A percentile compares a stretch with the other conserved stretches of the same genome.
phyloP scores from a whole-genome alignment of 108 stramenopile genomes.

The Fistulifera pelliculosa region DNA sequence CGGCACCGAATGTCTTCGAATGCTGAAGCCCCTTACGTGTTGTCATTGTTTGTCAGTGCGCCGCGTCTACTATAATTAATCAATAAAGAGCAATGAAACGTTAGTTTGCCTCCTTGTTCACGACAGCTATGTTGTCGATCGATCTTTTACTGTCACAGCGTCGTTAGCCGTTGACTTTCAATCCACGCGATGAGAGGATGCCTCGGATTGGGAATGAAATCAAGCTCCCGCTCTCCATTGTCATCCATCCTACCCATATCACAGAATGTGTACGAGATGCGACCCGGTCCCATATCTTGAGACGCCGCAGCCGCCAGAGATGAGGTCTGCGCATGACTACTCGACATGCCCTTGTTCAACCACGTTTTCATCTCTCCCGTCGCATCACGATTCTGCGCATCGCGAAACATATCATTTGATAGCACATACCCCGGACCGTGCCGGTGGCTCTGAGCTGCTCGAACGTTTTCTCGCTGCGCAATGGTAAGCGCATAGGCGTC shows the following conservation, averaged over 20 bases:
- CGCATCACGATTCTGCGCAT: conserved; percentile 58
- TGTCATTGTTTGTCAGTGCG: too few relatives aligned
- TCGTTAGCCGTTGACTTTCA: conserved; percentile 16
- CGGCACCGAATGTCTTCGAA: too few relatives aligned
- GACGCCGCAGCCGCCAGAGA: conserved; percentile 10
- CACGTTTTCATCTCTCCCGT: conserved; percentile 24
- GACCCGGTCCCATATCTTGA: conserved; percentile 22
- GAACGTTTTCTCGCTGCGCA: conserved; percentile 50
- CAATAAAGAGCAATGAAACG: too few relatives aligned
- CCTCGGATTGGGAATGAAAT: conserved; percentile 74
- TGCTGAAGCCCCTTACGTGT: too few relatives aligned
- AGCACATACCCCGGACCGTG: conserved; percentile 58
- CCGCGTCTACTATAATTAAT: too few relatives aligned
- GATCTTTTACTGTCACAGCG: too few relatives aligned
- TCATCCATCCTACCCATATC: conserved; percentile 56
- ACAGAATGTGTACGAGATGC: conserved; percentile 73
- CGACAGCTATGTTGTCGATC: too few relatives aligned
- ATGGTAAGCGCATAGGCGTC: conserved; percentile 74
- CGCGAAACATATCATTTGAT: conserved; percentile 77
- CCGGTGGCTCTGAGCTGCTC: conserved; percentile 8
- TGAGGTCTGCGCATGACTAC: background rate
- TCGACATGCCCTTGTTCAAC: conserved; percentile 24
- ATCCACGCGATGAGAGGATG: conserved; percentile 57
- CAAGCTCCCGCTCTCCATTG: conserved; percentile 51
- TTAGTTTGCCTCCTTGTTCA: too few relatives aligned